phyloP scores from a whole-genome alignment of 164 flowering plant species.

The Nymphaea colorata region DNA sequence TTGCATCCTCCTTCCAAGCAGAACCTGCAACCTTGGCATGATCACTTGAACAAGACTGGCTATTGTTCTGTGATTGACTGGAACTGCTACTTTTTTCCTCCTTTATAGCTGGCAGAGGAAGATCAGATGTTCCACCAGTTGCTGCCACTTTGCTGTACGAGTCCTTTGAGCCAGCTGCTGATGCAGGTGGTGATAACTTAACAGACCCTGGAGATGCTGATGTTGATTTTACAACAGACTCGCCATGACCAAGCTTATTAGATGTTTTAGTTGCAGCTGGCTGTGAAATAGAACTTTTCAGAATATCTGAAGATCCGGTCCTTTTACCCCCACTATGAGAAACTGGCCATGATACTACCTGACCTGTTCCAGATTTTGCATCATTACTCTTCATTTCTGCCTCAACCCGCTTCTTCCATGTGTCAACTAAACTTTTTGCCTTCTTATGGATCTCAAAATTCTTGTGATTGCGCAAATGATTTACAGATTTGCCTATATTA shows the following conservation, averaged over 20 bases:
- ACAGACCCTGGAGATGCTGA: constrained; percentile 32
- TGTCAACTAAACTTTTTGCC: constrained; percentile 72
- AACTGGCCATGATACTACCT: constrained; percentile 47
- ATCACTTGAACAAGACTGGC: constrained; percentile 73
- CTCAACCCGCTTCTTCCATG: constrained; percentile 99
- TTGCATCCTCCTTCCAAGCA: constrained; percentile 59
- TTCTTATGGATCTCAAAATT: constrained; percentile 56
- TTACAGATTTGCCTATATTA: constrained; percentile 86
- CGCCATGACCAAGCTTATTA: constrained; percentile 34
- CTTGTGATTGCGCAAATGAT: constrained; percentile 49
- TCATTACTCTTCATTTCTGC: constrained; percentile 78
- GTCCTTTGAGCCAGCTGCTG: constrained; percentile 22
- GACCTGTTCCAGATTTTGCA: constrained; percentile 60
- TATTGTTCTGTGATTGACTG: constrained; percentile 73
- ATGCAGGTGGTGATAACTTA: constrained; percentile 31
- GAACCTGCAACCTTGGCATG: constrained; percentile 34
- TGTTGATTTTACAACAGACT: constrained; percentile 31
- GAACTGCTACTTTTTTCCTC: constrained; percentile 67
- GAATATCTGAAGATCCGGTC: constrained; percentile 28
- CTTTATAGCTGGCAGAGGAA: constrained; percentile 17
- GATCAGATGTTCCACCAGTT: constrained; percentile 17
- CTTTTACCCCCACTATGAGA: constrained; percentile 47
- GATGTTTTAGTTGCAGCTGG: constrained; percentile 17
- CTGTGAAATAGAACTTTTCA: constrained; percentile 42
- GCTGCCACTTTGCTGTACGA: constrained; percentile 11